Evolutionary conservation across 306 rosid genomes (phyloP).

Genomic region (Rosa persica): DNA sequence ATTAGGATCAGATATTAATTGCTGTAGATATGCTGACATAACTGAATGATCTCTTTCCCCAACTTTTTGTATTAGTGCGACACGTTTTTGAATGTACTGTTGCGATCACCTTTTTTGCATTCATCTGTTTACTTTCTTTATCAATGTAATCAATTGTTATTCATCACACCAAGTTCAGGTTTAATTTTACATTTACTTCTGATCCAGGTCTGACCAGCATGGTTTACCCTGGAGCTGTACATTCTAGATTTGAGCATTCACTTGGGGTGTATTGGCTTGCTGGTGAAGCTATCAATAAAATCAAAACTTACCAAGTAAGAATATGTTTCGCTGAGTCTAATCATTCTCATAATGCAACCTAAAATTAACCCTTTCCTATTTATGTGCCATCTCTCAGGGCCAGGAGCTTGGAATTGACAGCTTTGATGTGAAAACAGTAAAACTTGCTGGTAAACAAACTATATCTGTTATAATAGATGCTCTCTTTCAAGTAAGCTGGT

Average conservation of each 20-base stretch:
- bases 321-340: conserved; percentile 3
- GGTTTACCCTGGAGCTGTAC: conserved; percentile 96
- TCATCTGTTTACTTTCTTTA: neutral
- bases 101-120: neutral
- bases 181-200: conserved; percentile 1
- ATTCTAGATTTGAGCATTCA: conserved; percentile 94
- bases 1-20: neutral
- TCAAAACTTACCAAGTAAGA: conserved; percentile 60
- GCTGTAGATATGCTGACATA: neutral
- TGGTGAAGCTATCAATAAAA: conserved; percentile 67
- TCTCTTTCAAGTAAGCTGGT: conserved; percentile 23
- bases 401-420: conserved; percentile 76
- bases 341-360: conserved; percentile 11
- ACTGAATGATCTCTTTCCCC: neutral
- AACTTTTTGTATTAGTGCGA: neutral
- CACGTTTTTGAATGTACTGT: neutral
- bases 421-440: conserved; percentile 75
- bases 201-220: conserved; percentile 66
- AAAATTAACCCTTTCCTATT: neutral
- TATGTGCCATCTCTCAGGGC: conserved; percentile 52
- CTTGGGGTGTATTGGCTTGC: conserved; percentile 96
- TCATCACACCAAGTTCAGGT: conserved; percentile 17
- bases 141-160: conserved; percentile 9
- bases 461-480: conserved; percentile 19
- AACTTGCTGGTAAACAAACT: conserved; percentile 72